A percentile compares a stretch with the other conserved stretches of the same genome.
These are phyloP conservation scores for Phytophthora pini DNA, from an alignment of 352 stramenopile species.

Conservation along the genomic window DNA sequence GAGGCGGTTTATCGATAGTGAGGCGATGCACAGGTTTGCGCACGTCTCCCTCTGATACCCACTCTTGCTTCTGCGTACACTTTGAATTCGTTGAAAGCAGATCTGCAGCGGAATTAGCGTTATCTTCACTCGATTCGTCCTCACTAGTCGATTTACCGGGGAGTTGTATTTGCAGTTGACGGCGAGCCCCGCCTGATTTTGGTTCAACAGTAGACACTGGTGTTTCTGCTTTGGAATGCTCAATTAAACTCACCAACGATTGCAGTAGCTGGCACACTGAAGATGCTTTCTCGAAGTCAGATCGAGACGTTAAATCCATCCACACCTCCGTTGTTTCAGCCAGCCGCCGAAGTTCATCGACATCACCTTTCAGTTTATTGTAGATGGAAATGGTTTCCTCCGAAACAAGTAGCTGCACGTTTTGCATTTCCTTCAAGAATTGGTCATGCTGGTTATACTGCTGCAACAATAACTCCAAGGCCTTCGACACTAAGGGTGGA, in stretches of 20 bases:
- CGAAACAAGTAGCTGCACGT: conserved; percentile 62
- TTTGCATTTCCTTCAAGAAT: conserved; percentile 68
- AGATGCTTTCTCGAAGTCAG: conserved; percentile 69
- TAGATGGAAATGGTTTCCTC: conserved; percentile 75
- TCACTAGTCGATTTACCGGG: conserved; percentile 16
- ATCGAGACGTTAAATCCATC: conserved; percentile 82
- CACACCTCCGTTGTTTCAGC: conserved; percentile 83
- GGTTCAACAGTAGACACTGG: neutral
- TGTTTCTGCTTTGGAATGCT: conserved; percentile 16
- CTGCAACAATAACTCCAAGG: conserved; percentile 74
- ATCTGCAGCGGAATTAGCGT: conserved; percentile 25
- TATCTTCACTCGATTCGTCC: conserved; percentile 18
- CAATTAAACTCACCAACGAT: conserved; percentile 50
- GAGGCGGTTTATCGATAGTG: conserved; percentile 48
- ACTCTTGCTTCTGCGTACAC: conserved; percentile 27
- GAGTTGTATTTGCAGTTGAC: conserved; percentile 22
- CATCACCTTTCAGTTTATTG: conserved; percentile 70
- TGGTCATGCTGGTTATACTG: conserved; percentile 82
- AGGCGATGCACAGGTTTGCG: conserved; percentile 26
- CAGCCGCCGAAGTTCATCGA: conserved; percentile 63
- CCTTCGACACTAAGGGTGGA: conserved; percentile 70
- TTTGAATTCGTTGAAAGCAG: conserved; percentile 35
- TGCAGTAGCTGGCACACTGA: conserved; percentile 53
- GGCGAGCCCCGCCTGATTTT: conserved; percentile 1
- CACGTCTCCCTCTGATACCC: neutral